These are phyloP conservation scores for Solanum corneliomulleri DNA, from an alignment of 257 asterid genomes.

Conservation along the genomic window DNA sequence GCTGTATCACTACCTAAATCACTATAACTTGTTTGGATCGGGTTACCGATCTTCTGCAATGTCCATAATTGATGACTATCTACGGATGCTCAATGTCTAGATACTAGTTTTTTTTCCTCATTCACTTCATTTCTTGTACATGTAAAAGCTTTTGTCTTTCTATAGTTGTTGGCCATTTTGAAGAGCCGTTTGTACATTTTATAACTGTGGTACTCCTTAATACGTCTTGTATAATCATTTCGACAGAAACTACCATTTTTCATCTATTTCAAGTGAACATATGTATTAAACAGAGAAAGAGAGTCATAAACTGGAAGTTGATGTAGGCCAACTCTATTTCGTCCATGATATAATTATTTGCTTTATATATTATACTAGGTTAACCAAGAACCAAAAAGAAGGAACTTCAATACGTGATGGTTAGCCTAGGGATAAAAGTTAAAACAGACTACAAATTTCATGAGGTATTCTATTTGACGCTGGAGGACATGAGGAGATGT, in stretches of 20 bases:
- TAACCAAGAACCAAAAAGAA: background rate
- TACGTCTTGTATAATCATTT: background rate
- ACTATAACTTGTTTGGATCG: conserved; percentile 87
- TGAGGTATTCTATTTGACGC: background rate
- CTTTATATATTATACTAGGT: background rate
- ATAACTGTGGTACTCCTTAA: background rate
- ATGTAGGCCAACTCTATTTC: background rate
- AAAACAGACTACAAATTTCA: background rate
- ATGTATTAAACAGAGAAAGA: background rate
- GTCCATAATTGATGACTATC: conserved; percentile 75
- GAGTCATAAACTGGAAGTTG: background rate
- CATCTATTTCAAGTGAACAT: background rate
- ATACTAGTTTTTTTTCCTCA: background rate
- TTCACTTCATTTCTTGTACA: background rate
- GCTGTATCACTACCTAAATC: conserved; percentile 89
- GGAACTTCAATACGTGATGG: background rate
- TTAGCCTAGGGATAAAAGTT: background rate
- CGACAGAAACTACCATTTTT: background rate
- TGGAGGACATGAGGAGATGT: background rate
- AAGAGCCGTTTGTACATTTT: background rate
- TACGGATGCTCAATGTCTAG: conserved; percentile 48
- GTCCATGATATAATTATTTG: background rate
- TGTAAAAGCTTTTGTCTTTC: background rate
- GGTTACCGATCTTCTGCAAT: conserved; percentile 76
- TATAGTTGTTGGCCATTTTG: background rate